These are phyloP conservation scores for Austroboletus eburneus DNA, from an alignment of 768 basidiomycete genomes.

Conservation along the genomic window DNA sequence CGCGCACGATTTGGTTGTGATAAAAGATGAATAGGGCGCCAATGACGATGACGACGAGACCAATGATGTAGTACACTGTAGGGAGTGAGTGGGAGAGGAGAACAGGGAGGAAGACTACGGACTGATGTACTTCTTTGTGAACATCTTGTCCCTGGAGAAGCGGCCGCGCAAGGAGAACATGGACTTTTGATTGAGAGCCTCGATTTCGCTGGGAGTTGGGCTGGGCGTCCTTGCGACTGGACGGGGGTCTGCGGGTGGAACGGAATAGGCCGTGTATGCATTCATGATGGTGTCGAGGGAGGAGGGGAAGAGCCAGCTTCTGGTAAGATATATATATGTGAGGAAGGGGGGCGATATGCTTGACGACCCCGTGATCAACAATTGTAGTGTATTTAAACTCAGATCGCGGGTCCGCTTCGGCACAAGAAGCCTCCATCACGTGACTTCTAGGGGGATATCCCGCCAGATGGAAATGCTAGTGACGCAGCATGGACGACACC, in stretches of 20 bases:
- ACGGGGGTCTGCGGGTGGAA: slow-evolving; percentile 19
- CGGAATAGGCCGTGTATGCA: slow-evolving; percentile 15
- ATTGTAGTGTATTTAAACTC: too few relatives aligned
- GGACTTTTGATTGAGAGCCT: slow-evolving; percentile 37
- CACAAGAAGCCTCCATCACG: too few relatives aligned
- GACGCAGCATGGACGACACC: neutral
- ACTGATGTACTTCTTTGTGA: slow-evolving; percentile 57
- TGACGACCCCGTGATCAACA: too few relatives aligned
- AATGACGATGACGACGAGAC: slow-evolving; percentile 44
- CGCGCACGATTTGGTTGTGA: slow-evolving; percentile 54
- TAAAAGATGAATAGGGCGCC: slow-evolving; percentile 55
- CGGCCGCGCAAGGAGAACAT: slow-evolving; percentile 46
- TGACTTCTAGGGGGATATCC: too few relatives aligned
- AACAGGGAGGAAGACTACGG: slow-evolving; percentile 19
- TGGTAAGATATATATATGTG: neutral
- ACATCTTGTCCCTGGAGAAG: slow-evolving; percentile 46
- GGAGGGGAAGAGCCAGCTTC: slow-evolving; percentile 2
- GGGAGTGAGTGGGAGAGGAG: slow-evolving; percentile 1
- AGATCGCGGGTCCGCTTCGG: too few relatives aligned
- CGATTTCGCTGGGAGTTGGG: slow-evolving; percentile 59
- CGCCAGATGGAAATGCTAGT: too few relatives aligned
- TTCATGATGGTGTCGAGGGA: slow-evolving; percentile 9
- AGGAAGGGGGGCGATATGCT: neutral
- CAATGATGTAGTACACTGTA: slow-evolving; percentile 46
- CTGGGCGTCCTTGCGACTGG: slow-evolving; percentile 47